Base-by-base conservation (phyloP, 2,329 filamentous ascomycete species). In the Neurospora sp. region DNA sequence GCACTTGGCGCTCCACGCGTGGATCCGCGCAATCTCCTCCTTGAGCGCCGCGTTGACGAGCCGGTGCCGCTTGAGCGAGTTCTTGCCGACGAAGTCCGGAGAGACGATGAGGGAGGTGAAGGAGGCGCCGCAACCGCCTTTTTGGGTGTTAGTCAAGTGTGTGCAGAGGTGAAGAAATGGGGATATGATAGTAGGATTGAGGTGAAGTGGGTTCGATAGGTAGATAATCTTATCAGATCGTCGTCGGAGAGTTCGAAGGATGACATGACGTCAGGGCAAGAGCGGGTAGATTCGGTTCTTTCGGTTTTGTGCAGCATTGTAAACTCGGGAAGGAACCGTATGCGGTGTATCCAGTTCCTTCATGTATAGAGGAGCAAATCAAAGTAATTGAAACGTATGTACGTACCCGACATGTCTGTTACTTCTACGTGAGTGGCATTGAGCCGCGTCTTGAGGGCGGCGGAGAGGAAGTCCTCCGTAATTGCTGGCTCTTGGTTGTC, bases 1-100 rank as follows among this genome's bases (percentile, higher is more conserved):
- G 80, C 94, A 97, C 82, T 93, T 96, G 37, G 93, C 92, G 69
- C 92, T 96, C 94, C 94, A 97, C 46, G 94, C 94, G 83, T 97
- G 94, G 75, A 97, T 97, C 73, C 87, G 88, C 17, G 92, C 92
- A 79, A 97, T 97, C 82, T 97, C 93, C 66, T 90, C 87, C 82
- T 93, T 95, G 75, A 97, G 84, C 5, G 89, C 89, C 17, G 86
- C 86, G 81, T 97, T 97, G 75, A 97, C 93, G 72, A 96, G 85
- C 62, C 94, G 89, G 81, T 97, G 92, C 70, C 94, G 87, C 78
- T 93, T 93, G 70, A 97, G 88, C 68, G 92, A 92, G 77, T 83
- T 91, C 80, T 91, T 90, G 75, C 88, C 89, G 69, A 86, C 83
- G 79, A 93, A 93, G 70, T 88, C 83, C 39, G 89, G 84, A 8